phyloP scores from a whole-genome alignment of 495 filamentous ascomycete species.

The Entonaema liquescens region DNA sequence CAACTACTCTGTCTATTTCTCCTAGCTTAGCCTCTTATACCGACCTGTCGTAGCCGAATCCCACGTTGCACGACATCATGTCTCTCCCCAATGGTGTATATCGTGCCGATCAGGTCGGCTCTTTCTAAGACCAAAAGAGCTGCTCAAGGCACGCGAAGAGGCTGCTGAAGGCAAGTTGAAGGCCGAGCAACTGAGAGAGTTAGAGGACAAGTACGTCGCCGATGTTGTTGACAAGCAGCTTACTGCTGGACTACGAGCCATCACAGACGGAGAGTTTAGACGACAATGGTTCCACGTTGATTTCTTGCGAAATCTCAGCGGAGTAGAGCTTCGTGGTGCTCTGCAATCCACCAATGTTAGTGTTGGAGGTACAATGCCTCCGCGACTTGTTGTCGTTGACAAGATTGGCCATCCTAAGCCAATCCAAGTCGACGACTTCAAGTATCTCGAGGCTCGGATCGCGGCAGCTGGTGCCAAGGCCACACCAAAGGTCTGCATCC shows the following conservation, averaged over 20 bases:
- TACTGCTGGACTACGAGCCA: conserved; percentile 66
- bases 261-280: conserved; percentile 79
- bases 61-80: conserved; percentile 45
- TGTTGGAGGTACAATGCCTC: conserved; percentile 55
- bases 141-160: conserved; percentile 54
- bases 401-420: conserved; percentile 56
- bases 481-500: conserved; percentile 71
- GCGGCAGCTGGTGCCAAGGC: conserved; percentile 55
- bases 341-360: conserved; percentile 55
- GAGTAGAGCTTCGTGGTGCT: conserved; percentile 54
- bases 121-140: conserved; percentile 52
- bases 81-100: conserved; percentile 58
- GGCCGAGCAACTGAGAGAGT: conserved; percentile 51
- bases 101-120: conserved; percentile 61
- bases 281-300: conserved; percentile 61
- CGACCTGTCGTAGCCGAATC: conserved; percentile 9
- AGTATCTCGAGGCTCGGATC: conserved; percentile 61
- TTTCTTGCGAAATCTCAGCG: conserved; percentile 55
- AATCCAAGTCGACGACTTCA: conserved; percentile 68
- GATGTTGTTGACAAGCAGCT: conserved; percentile 67
- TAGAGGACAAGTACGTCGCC: conserved; percentile 74
- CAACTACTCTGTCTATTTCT: conserved; percentile 1
- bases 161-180: conserved; percentile 57
- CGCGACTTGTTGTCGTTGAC: conserved; percentile 55
- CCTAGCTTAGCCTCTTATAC: conserved; percentile 2